Base-by-base conservation (phyloP, 2,329 filamentous ascomycete species). In the Curvularia hawaiiensis region DNA sequence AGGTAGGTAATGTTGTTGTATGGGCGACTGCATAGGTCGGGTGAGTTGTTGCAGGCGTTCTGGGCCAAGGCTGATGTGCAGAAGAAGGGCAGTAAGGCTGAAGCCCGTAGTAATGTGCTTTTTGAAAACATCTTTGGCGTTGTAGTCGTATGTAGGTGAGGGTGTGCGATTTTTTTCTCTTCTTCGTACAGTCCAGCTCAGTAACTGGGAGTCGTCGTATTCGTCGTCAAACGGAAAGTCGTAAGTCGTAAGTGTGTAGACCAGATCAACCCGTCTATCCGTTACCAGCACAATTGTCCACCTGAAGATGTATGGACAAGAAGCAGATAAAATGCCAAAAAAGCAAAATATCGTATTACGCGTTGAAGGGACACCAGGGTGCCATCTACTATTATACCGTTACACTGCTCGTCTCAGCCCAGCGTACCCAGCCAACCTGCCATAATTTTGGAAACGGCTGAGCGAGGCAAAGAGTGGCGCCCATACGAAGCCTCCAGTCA, bases 1-100 rank as follows among this genome's bases (percentile, higher is more conserved):
- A 94, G 85, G 74, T 93, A 84, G 3, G 90, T 93, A 66, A 95
- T 84, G 64, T 89, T 86, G 78, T 86, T 88, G 79, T 95, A 95
- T 18, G 84, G 78, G 62, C 85, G 85, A 60, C 78, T 80, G 80
- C 91, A 95, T 40, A 95, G 84, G 43, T 82, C 79, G 0, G 90
- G 89, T 0, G 89, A 92, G 80, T 94, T 94, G 79, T 95, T 95
- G 84, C 91, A 95, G 31, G 87, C 85, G 63, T 70, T 74, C 51
- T 76, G 70, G 55, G 74, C 74, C 5, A 68, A 67, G 49, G 60
- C 60, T 53, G 65, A 59, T 12, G 64, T 55, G 58, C 59, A 72
- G 62, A 75, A 62, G 41, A 76, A 62, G 47, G 72, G 59, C n/a
- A 70, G 66, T 16, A 75, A 51, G 22, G 68, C 61, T 6, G 71